phyloP scores from a whole-genome alignment of 2,329 filamentous ascomycete genomes.

The Uncinocarpus reesii region DNA sequence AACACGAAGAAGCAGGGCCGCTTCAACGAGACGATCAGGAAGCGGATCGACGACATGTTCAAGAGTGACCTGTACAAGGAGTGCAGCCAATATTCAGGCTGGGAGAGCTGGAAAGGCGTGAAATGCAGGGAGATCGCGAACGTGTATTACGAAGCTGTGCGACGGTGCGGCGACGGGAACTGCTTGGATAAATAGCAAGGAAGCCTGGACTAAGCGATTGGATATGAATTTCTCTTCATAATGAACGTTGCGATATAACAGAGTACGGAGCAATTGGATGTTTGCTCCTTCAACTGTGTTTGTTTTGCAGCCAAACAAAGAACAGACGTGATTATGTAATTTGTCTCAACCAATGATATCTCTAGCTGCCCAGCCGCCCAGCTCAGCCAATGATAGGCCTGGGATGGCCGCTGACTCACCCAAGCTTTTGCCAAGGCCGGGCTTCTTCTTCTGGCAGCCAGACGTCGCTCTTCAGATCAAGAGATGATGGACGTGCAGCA shows the following conservation, averaged over 20 bases:
- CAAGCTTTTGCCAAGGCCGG: too few species aligned
- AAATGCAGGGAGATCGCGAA: slow-evolving; percentile 12
- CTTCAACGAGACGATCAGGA: slow-evolving; percentile 37
- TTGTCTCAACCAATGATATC: background rate
- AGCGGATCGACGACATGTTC: slow-evolving; percentile 44
- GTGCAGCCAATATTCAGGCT: slow-evolving; percentile 9
- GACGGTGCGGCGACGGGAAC: slow-evolving; percentile 13
- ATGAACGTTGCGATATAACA: too few species aligned
- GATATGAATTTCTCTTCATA: too few species aligned
- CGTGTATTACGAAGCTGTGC: slow-evolving; percentile 13
- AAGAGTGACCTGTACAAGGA: slow-evolving; percentile 11
- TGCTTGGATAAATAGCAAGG: slow-evolving; percentile 5
- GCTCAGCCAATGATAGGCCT: background rate
- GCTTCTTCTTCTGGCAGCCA: too few species aligned
- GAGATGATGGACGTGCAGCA: slow-evolving; percentile 1
- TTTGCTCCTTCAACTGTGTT: too few species aligned
- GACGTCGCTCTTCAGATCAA: too few species aligned
- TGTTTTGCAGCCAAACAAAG: background rate
- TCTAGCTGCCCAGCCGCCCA: background rate
- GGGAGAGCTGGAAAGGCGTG: slow-evolving; percentile 6
- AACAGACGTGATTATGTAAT: background rate
- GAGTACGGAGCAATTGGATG: too few species aligned
- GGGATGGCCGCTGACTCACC: too few species aligned
- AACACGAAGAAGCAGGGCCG: slow-evolving; percentile 45
- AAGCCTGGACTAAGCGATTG: too few species aligned